Evolutionary conservation across 192 early-diverging fungal species (phyloP), one percentile per base, ranked within the genome.

Genomic region (Coemansia sp.): DNA sequence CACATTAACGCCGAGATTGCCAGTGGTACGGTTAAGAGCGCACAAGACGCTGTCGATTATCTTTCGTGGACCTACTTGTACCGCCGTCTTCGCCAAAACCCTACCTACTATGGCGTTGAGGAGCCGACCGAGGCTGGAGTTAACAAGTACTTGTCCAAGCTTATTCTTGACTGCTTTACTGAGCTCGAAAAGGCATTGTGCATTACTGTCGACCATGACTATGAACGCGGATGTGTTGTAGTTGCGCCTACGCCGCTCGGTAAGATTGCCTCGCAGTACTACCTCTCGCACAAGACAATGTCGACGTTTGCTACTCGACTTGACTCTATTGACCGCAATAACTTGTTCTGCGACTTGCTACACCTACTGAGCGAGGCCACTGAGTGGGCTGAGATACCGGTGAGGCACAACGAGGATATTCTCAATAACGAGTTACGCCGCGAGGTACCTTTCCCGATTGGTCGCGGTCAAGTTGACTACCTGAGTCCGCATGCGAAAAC

Each of bases 11-110:
- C 98, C 12, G 98, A 98, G 83, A 89, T 98, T 86, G 90, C 93
- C 6, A 85, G 85, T 7, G 95, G 94, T 0, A 93, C 96, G 0
- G 92, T 99, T 63, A 90, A 86, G 44, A 88, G 89, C 34, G 95
- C 95, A 59, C 93, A 98, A 87, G 97, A 98, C 82, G 96, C 94
- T 0, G 87, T 98, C 64, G 94, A 96, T 63, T 98, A 97, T 75
- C 75, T 99, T 70, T 93, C 93, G 11, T 98, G 96, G 95, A 98
- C 98, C 1, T 99, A 98, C 65, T 87, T 98, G 49, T 98, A 93
- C 86, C 87, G 98, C 24, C 86, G 98, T 8, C 77, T 99, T 63
- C 89, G 91, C 38, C 87, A 93, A 85, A 99, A 99, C 78, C 98
- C 98, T 16, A 90, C 95, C 2, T 99, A 95, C 80, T 99, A 99